phyloP scores from a whole-genome alignment of 345 rosid genomes.

The Excoecaria cochinchinensis region DNA sequence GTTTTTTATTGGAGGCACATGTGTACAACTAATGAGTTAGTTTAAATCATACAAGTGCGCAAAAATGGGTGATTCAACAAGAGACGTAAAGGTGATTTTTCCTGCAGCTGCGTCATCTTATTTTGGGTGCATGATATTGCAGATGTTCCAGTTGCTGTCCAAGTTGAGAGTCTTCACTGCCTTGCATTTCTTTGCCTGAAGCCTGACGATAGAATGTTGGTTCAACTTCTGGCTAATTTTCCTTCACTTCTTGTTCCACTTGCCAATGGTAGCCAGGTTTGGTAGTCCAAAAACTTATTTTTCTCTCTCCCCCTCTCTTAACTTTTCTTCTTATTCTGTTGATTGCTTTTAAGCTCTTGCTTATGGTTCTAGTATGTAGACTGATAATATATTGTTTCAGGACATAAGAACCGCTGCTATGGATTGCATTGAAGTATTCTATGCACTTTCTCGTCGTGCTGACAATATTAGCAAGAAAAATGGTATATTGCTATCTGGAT shows the following conservation, averaged over 20 bases:
- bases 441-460: conserved; percentile 46
- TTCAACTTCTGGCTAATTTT: conserved; percentile 62
- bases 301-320: not conserved
- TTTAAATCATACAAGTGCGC: not conserved
- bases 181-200: conserved; percentile 61
- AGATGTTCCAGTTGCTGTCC: conserved; percentile 59
- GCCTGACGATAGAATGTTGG: conserved; percentile 46
- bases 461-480: conserved; percentile 81
- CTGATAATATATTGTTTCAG: conserved; percentile 37
- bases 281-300: not conserved
- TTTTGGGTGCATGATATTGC: conserved; percentile 25
- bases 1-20: not conserved
- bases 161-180: conserved; percentile 75
- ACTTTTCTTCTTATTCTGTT: not conserved
- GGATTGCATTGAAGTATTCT: conserved; percentile 70
- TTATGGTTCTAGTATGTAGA: not conserved
- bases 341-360: conserved; percentile 1
- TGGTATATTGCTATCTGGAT: conserved; percentile 49
- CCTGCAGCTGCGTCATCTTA: not conserved
- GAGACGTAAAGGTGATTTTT: too few relatives aligned
- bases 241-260: conserved; percentile 79
- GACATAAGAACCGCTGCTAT: conserved; percentile 67
- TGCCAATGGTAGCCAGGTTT: conserved; percentile 68
- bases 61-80: too few relatives aligned
- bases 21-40: not conserved